Evolutionary conservation across 1,284 basidiomycete species (phyloP), one percentile per base, ranked within the genome.

Genomic region (Spongispora temasekensis): DNA sequence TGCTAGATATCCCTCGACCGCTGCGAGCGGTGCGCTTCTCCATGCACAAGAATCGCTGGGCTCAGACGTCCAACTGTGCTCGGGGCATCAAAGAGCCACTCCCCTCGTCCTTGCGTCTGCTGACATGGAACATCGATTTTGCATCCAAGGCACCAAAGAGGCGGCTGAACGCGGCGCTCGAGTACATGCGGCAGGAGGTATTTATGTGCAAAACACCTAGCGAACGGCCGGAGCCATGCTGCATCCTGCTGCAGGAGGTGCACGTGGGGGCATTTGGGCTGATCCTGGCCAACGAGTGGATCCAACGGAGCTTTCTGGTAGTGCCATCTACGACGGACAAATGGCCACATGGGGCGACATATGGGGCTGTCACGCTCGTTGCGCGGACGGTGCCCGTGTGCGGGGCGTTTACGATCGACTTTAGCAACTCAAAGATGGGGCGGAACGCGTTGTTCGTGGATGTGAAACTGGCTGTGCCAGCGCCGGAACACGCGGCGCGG

Each of bases 91-190:
- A 70, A 61, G 66, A 72, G 61, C 72, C 76, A 15, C 74, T 76
- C 60, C 80, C 78, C 28, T 76, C 76, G 31, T 76, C 68, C 35
- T 65, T 89, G 53, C 77, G 77, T 53, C 67, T 91, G 44, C 69
- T 89, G 60, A 83, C 86, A 35, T 91, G 89, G 89, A 90, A 91
- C 70, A 68, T 90, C 55, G 83, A 88, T 68, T 85, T 81, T 68
- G 66, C 71, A 56, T 72, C 74, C 12, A 64, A 69, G 0, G 65
- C 76, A 42, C 68, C 68, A 10, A 73, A 74, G 30, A 76, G 76
- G 58, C 82, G 89, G 10, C 75, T 88, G 15, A 61, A 63, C 2
- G 71, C 76, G 4, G 80, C 78, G n/a, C 75, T 90, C 57, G 75
- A 79, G 17, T 77, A 88, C 69, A 78, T 90, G 60, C 80, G 82